A percentile compares a stretch with the other conserved stretches of the same genome.
phyloP scores from a whole-genome alignment of 73 alveolate genomes.

The Symbiodinium natans region DNA sequence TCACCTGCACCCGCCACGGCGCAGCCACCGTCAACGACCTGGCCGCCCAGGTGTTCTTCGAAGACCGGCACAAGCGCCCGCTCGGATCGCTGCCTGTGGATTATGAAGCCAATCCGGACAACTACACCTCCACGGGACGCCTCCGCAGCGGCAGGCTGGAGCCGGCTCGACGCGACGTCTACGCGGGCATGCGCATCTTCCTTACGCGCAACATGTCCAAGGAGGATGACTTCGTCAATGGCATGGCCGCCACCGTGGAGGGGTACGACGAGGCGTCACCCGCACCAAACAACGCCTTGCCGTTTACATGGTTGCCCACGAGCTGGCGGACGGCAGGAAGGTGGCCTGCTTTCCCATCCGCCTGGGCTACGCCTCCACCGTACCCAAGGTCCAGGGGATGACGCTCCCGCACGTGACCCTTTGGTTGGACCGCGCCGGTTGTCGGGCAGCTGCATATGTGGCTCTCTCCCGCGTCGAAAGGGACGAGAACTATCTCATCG shows the following conservation, averaged over 20 bases:
- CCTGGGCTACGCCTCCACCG: constrained; percentile 20
- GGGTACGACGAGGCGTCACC: neutral
- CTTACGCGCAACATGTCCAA: constrained; percentile 39
- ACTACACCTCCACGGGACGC: neutral
- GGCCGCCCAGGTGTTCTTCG: constrained; percentile 25
- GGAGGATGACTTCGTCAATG: constrained; percentile 38
- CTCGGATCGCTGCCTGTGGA: neutral
- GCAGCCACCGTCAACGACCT: neutral
- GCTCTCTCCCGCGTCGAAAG: constrained; percentile 27
- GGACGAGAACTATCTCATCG: constrained; percentile 53
- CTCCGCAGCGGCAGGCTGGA: neutral
- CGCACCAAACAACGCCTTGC: neutral
- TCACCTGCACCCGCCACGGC: constrained; percentile 54
- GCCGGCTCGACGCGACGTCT: neutral
- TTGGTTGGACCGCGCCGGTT: constrained; percentile 20
- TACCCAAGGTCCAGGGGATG: constrained; percentile 18
- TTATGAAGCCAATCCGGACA: constrained; percentile 26
- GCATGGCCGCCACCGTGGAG: constrained; percentile 26
- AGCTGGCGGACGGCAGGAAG: neutral
- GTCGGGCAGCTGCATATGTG: constrained; percentile 60
- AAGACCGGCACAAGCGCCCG: constrained; percentile 27
- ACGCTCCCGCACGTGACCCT: constrained; percentile 43
- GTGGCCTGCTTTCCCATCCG: constrained; percentile 37
- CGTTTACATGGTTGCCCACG: neutral
- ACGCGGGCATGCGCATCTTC: neutral